These are phyloP conservation scores for Sarocladiaceae sp. DNA, from an alignment of 2,329 filamentous ascomycete genomes.

Conservation along the genomic window DNA sequence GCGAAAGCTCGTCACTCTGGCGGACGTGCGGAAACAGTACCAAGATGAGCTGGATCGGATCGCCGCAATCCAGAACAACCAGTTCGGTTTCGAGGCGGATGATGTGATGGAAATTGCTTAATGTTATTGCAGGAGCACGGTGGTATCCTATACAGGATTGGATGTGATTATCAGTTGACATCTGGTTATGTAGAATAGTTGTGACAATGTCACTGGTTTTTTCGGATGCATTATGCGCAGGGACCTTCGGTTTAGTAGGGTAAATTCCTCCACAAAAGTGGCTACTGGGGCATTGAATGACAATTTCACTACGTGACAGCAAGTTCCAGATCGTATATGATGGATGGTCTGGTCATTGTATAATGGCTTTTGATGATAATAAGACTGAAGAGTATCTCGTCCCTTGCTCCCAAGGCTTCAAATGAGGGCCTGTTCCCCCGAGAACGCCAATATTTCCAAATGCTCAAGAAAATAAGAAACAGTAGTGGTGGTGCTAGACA, in stretches of 20 bases:
- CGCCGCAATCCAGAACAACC: slow-evolving; percentile 80
- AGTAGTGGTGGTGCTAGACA: slow-evolving; percentile 10
- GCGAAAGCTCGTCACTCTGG: slow-evolving; percentile 77
- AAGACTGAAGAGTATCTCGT: slow-evolving; percentile 6
- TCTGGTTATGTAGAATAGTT: slow-evolving; percentile 8
- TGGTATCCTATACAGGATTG: slow-evolving; percentile 9
- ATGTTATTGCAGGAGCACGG: slow-evolving; percentile 11
- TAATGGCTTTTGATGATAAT: background rate
- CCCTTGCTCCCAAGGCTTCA: slow-evolving; percentile 3
- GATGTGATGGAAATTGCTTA: slow-evolving; percentile 51
- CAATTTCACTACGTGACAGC: no score
- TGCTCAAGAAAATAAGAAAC: slow-evolving; percentile 18
- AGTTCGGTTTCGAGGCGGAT: slow-evolving; percentile 69
- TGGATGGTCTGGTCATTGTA: no score
- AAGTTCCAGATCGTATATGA: no score
- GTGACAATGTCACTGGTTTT: slow-evolving; percentile 1
- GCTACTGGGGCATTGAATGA: background rate
- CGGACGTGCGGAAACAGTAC: slow-evolving; percentile 84
- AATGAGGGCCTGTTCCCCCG: slow-evolving; percentile 7
- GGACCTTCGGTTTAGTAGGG: slow-evolving; percentile 17
- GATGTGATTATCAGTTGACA: slow-evolving; percentile 8
- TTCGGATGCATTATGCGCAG: slow-evolving; percentile 9
- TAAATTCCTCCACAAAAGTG: slow-evolving; percentile 26
- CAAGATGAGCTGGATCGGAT: slow-evolving; percentile 85
- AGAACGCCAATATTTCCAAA: slow-evolving; percentile 14